Evolutionary conservation across 208 protist genomes (phyloP).

Genomic region (Trypanosoma melophagium): DNA sequence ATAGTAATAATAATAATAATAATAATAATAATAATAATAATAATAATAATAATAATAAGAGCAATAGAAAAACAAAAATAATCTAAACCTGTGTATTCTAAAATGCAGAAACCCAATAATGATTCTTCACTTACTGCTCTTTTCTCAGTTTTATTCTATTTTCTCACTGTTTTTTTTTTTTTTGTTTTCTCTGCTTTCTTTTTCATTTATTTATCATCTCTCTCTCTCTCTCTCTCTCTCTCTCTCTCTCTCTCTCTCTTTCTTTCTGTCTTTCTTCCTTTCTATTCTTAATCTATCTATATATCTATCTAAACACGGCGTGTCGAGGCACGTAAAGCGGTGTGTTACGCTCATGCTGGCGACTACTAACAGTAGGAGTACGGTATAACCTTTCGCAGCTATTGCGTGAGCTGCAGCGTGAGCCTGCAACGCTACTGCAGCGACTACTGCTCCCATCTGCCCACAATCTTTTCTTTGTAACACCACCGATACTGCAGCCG

Average conservation of each 20-base stretch:
- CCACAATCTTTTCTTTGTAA: conserved; percentile 32
- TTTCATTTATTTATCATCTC: conserved; percentile 1
- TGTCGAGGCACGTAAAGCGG: conserved; percentile 29
- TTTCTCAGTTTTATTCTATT: neutral
- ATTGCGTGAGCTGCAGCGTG: conserved; percentile 26
- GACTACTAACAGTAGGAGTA: conserved; percentile 67
- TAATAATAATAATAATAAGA: neutral
- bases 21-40: conserved; percentile 4
- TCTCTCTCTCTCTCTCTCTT: conserved; percentile 1
- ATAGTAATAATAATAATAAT: neutral
- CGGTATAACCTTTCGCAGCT: conserved; percentile 67
- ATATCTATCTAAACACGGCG: conserved; percentile 52
- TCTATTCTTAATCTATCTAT: neutral
- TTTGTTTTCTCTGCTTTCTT: neutral
- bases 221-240: neutral
- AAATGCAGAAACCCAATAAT: too few relatives aligned
- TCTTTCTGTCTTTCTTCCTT: neutral
- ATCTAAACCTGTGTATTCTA: neutral
- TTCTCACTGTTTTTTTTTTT: conserved; percentile 13
- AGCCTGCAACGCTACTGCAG: conserved; percentile 16
- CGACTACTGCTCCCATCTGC: conserved; percentile 19
- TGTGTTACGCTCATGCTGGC: conserved; percentile 30
- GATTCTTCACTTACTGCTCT: neutral
- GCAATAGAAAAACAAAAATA: neutral
- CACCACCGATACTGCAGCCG: conserved; percentile 22